phyloP scores from a whole-genome alignment of 257 asterid species.

The Fraxinus excelsior region DNA sequence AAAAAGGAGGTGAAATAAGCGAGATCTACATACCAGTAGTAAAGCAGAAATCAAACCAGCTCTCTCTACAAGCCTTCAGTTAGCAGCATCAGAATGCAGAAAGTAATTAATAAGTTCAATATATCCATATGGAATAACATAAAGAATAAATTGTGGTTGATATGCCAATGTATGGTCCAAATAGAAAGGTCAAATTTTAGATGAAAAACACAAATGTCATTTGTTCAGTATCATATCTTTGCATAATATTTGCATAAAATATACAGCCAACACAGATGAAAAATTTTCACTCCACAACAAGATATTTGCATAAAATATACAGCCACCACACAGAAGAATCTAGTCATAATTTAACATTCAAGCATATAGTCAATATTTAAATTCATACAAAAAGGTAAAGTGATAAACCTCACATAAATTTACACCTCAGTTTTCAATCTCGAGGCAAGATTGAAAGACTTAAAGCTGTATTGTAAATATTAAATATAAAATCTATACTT shows the following conservation, averaged over 20 bases:
- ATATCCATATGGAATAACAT: too few relatives aligned
- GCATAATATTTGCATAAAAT: too few relatives aligned
- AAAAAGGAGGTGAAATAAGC: neutral
- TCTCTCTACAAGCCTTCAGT: too few relatives aligned
- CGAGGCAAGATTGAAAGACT: neutral
- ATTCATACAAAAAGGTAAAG: neutral
- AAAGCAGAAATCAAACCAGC: constrained; percentile 82
- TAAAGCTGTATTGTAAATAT: neutral
- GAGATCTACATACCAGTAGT: constrained; percentile 58
- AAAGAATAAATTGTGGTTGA: too few relatives aligned
- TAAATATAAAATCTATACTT: neutral
- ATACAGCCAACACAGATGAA: too few relatives aligned
- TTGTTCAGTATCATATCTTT: too few relatives aligned
- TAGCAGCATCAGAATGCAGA: too few relatives aligned
- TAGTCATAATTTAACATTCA: neutral
- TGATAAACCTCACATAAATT: neutral
- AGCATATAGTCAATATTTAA: neutral
- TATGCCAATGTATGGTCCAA: too few relatives aligned
- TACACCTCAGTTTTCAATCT: neutral
- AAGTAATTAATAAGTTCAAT: too few relatives aligned
- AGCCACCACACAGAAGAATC: neutral
- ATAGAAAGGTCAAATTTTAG: too few relatives aligned
- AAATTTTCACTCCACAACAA: neutral
- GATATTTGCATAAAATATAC: neutral
- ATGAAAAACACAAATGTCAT: too few relatives aligned